Base-by-base conservation (phyloP, 2,329 filamentous ascomycete genomes). In the Neonectria neomacrospora region DNA sequence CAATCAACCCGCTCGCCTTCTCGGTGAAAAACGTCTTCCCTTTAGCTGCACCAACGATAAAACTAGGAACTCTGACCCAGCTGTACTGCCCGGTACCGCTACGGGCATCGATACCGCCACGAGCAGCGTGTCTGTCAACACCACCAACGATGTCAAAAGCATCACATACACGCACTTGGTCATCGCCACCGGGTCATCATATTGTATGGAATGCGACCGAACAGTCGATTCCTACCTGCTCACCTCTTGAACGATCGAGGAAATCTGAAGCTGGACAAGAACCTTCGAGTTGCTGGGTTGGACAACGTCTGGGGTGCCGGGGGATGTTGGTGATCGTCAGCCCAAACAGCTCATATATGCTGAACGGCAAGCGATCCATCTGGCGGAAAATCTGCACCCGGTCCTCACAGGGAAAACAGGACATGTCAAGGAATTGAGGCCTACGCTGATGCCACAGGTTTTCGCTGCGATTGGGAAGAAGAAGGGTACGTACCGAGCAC, bases 331-430 rank as follows among this genome's bases (percentile, higher is more conserved):
- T n/a, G 42, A 58, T 42, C 18, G 44, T 3, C 47, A 58, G 20
- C 8, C 45, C 3, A 58, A 58, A 12, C 55, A 52, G 32, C 55
- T 58, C 32, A 58, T 58, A n/a, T 58, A 34, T 14, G 55, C 55
- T 9, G 47, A 58, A 22, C 30, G 47, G n/a, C 55, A 52, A 23
- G 34, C 55, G 14, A 8, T 52, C n/a, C 55, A 52, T 47, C 23
- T 58, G 8, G 55, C 47, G 4, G 41, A 41, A 14, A 58, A 58
- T 12, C 14, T 58, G 9, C 22, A 52, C 22, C n/a, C 55, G 16
- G 32, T 51, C 5, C 45, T 58, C 26, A 52, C n/a, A 2, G 37
- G 23, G 7, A 14, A 42, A 1, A 2, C 26, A 20, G 28, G 28
- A 32, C 2, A 20, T 14, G 26, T 32, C 28, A 50, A 50, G n/a